Conservation (phyloP, 2,329 filamentous ascomycete genomes). For the Aspergillus nomiae region DNA sequence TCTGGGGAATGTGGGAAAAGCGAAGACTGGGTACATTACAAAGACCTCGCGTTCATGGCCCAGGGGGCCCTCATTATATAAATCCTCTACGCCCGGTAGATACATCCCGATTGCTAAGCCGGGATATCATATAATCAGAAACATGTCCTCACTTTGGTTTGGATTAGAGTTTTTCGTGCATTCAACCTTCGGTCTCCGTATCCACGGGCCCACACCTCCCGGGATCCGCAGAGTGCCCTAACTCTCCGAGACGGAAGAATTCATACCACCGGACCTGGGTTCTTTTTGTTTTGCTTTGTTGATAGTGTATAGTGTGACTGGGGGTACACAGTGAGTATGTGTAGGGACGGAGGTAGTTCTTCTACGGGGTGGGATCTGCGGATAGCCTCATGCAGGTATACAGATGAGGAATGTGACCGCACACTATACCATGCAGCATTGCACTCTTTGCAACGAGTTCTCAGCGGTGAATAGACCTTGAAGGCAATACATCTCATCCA, state of each 20-base stretch:
- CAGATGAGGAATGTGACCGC: too few species aligned
- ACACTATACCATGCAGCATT: not conserved
- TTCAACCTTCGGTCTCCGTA: not conserved
- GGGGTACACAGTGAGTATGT: accelerated
- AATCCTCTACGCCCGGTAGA: not conserved
- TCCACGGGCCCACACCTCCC: not conserved
- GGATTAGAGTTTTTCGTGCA: not conserved
- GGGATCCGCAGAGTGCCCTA: not conserved
- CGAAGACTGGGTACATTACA: not conserved
- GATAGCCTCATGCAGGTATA: too few species aligned
- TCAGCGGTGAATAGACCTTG: not conserved
- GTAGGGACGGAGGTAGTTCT: not conserved
- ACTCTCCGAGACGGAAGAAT: slow-evolving; percentile 2
- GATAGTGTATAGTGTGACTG: not conserved
- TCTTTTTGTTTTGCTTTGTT: not conserved
- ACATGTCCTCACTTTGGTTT: not conserved
- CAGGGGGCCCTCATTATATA: not conserved
- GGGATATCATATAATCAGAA: not conserved
- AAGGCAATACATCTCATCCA: not conserved
- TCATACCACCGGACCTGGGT: not conserved
- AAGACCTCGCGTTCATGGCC: not conserved
- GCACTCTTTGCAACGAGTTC: not conserved
- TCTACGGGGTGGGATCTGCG: not conserved
- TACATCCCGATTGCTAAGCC: not conserved
- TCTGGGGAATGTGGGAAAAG: not conserved